Percentiles rank a stretch among this genome's conserved stretches.
phyloP scores from a whole-genome alignment of 352 stramenopile genomes.

The Elongisporangium anandrum region DNA sequence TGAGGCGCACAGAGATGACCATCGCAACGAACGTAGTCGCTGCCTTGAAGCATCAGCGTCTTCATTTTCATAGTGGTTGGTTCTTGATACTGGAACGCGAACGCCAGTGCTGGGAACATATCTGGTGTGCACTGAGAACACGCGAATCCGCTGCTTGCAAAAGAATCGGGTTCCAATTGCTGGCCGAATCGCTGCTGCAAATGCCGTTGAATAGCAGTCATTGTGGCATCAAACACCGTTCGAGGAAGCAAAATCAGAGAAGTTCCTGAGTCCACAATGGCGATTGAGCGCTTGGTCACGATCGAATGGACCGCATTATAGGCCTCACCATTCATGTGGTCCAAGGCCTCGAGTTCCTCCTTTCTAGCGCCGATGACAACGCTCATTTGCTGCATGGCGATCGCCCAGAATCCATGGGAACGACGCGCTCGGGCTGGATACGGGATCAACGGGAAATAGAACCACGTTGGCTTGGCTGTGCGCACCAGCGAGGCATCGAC shows the following conservation, averaged over 20 bases:
- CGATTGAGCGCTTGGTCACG: slow-evolving; percentile 8
- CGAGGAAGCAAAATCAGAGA: slow-evolving; percentile 54
- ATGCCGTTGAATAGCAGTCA: slow-evolving; percentile 32
- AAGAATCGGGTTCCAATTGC: slow-evolving; percentile 16
- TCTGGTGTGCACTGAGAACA: slow-evolving; percentile 39
- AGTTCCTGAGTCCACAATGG: slow-evolving; percentile 65
- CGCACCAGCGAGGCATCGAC: slow-evolving; percentile 33
- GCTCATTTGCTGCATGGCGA: slow-evolving; percentile 31
- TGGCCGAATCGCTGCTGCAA: slow-evolving; percentile 18
- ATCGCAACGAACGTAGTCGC: slow-evolving; percentile 66
- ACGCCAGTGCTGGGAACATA: slow-evolving; percentile 50
- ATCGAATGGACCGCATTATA: background rate
- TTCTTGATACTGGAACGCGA: slow-evolving; percentile 26
- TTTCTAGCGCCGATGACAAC: slow-evolving; percentile 8
- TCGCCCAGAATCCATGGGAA: slow-evolving; percentile 51
- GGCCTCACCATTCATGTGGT: background rate
- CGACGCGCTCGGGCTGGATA: slow-evolving; percentile 24
- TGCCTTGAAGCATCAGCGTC: slow-evolving; percentile 40
- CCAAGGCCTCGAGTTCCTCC: background rate
- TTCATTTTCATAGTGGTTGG: slow-evolving; percentile 7
- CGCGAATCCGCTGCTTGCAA: slow-evolving; percentile 32
- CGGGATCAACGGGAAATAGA: slow-evolving; percentile 41
- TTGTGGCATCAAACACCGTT: slow-evolving; percentile 32
- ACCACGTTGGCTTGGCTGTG: slow-evolving; percentile 24
- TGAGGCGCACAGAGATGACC: slow-evolving; percentile 44